phyloP scores from a whole-genome alignment of 805 yeast species.

The Ogataea neopini region DNA sequence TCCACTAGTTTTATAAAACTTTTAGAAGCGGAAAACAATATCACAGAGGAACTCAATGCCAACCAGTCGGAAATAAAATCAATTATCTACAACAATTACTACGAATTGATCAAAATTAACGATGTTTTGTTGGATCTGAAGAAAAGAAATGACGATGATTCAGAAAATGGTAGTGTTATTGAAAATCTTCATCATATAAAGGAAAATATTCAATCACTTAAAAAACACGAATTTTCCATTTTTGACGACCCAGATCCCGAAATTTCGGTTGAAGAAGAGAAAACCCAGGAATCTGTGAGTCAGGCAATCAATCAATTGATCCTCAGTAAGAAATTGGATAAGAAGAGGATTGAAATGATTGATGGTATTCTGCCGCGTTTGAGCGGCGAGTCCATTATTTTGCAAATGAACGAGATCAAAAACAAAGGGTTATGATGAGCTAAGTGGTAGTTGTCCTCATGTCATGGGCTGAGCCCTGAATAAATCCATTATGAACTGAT shows the following conservation, averaged over 20 bases:
- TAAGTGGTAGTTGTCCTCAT: no score
- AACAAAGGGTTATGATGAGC: no score
- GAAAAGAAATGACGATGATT: conserved; percentile 23
- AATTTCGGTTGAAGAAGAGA: conserved; percentile 6
- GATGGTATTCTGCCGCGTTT: conserved; percentile 23
- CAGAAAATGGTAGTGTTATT: conserved; percentile 21
- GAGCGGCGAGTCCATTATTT: conserved; percentile 24
- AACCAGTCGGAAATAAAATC: conserved; percentile 65
- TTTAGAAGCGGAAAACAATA: conserved; percentile 38
- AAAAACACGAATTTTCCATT: conserved; percentile 16
- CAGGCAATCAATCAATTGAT: conserved; percentile 22
- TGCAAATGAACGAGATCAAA: conserved; percentile 30
- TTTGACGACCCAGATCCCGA: conserved; percentile 7
- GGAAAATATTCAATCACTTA: conserved; percentile 21
- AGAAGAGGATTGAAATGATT: conserved; percentile 15
- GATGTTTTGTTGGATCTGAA: conserved; percentile 48
- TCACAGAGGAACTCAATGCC: conserved; percentile 48
- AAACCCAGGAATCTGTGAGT: conserved; percentile 15
- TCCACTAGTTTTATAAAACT: conserved; percentile 34
- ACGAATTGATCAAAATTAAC: conserved; percentile 67
- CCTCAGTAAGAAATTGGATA: conserved; percentile 17
- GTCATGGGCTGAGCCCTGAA: no score
- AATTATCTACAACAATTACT: conserved; percentile 73
- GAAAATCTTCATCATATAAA: conserved; percentile 30
- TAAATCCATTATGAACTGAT: no score